A percentile compares a stretch with the other conserved stretches of the same genome.
These are phyloP conservation scores for Aspergillus oerlinghausenensis DNA, from an alignment of 2,329 filamentous ascomycete species.

Conservation along the genomic window DNA sequence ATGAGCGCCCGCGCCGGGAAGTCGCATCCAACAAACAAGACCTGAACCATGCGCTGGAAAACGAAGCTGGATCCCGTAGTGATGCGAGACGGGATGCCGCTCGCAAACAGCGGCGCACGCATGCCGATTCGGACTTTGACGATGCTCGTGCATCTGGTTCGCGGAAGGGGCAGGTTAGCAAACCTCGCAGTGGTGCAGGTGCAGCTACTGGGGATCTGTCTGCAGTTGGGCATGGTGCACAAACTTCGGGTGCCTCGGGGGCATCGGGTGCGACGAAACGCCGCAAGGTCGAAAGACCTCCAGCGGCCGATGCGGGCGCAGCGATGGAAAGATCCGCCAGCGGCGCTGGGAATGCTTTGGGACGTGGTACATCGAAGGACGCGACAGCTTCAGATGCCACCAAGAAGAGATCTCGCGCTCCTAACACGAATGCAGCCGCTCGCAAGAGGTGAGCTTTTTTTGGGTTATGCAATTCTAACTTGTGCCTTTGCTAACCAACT, in stretches of 20 bases:
- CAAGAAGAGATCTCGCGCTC: conserved; percentile 70
- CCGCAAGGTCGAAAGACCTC: conserved; percentile 71
- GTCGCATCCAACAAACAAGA: conserved; percentile 66
- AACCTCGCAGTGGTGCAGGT: conserved; percentile 39
- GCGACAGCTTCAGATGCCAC: conserved; percentile 59
- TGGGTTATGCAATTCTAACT: not conserved
- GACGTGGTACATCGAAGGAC: conserved; percentile 51
- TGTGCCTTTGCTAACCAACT: not conserved
- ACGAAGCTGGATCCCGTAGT: conserved; percentile 77
- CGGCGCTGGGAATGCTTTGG: conserved; percentile 25
- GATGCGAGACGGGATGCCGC: conserved; percentile 80
- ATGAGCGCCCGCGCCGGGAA: conserved; percentile 73
- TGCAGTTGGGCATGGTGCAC: conserved; percentile 8
- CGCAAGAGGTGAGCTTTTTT: conserved; percentile 67
- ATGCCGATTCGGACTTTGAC: conserved; percentile 75
- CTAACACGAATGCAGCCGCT: conserved; percentile 56
- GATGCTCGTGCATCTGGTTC: conserved; percentile 47
- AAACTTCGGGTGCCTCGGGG: conserved; percentile 51
- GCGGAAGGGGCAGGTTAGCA: conserved; percentile 56
- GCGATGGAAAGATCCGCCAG: conserved; percentile 41
- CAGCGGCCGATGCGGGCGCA: conserved; percentile 28
- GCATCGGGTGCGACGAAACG: conserved; percentile 59
- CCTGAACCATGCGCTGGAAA: conserved; percentile 66
- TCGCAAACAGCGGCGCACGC: conserved; percentile 68
- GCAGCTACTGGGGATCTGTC: conserved; percentile 19